Evolutionary conservation across 345 rosid species (phyloP).

Genomic region (Euphorbia tirucalli): DNA sequence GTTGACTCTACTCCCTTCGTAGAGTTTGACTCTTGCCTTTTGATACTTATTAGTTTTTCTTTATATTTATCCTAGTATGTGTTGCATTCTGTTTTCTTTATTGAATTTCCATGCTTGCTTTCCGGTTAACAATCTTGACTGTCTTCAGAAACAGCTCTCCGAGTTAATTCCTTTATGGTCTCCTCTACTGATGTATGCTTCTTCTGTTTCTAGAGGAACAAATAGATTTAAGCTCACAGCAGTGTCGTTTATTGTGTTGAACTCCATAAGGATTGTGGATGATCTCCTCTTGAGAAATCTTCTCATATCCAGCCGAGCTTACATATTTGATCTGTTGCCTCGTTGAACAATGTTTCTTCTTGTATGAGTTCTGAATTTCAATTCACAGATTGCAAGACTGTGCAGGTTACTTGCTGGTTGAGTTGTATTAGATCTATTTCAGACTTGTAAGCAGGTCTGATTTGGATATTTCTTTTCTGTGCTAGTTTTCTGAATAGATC

Average conservation of each 20-base stretch:
- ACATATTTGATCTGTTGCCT: slow-evolving; percentile 13
- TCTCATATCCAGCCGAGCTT: slow-evolving; percentile 22
- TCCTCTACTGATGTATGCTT: background rate
- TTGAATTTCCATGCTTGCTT: background rate
- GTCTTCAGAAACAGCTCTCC: background rate
- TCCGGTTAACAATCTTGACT: background rate
- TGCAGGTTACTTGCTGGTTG: slow-evolving; percentile 62
- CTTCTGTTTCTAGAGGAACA: slow-evolving; percentile 36
- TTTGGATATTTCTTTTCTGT: slow-evolving; percentile 5
- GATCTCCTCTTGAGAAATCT: slow-evolving; percentile 22
- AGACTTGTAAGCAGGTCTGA: background rate
- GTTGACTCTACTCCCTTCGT: background rate
- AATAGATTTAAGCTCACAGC: slow-evolving; percentile 46
- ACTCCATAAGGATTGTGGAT: slow-evolving; percentile 38
- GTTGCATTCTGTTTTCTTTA: background rate
- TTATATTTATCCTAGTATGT: background rate
- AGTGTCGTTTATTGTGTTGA: slow-evolving; percentile 53
- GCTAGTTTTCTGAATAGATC: background rate
- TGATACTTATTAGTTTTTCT: background rate
- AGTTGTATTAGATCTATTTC: slow-evolving; percentile 21
- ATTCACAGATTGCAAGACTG: slow-evolving; percentile 29
- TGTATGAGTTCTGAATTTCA: slow-evolving; percentile 43
- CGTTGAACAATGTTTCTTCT: slow-evolving; percentile 31
- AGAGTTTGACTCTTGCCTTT: background rate
- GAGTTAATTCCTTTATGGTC: slow-evolving; percentile 4